These are phyloP conservation scores for Cucurbita argyrosperma DNA, from an alignment of 306 rosid genomes.

Conservation along the genomic window DNA sequence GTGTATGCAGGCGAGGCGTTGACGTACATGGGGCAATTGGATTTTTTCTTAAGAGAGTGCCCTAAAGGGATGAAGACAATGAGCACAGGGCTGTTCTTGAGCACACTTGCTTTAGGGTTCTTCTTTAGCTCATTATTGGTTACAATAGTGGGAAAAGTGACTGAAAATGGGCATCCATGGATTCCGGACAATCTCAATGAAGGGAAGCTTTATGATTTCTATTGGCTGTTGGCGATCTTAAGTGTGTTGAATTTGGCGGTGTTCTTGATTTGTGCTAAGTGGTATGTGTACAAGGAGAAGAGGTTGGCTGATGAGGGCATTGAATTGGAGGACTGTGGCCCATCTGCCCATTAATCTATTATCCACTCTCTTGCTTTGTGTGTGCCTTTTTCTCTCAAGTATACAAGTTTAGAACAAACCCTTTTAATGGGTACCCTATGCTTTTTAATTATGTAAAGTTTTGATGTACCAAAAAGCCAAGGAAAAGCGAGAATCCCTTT, in stretches of 20 bases:
- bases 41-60: conserved; percentile 68
- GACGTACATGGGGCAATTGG: conserved; percentile 67
- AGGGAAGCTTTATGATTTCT: conserved; percentile 75
- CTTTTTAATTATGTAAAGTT: conserved; percentile 2
- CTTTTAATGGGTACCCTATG: not conserved
- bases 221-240: conserved; percentile 63
- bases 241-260: conserved; percentile 47
- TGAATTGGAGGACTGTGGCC: conserved; percentile 37
- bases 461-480: not conserved
- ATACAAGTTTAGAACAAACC: not conserved
- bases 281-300: conserved; percentile 82
- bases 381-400: not conserved
- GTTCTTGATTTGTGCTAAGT: conserved; percentile 47
- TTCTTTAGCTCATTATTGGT: conserved; percentile 66
- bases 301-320: conserved; percentile 53
- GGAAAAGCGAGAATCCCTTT: not conserved
- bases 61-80: conserved; percentile 87
- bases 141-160: conserved; percentile 45
- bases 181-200: conserved; percentile 52
- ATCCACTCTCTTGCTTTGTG: not conserved
- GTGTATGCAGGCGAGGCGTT: conserved; percentile 50
- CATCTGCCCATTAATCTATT: conserved; percentile 8
- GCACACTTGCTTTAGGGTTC: conserved; percentile 66
- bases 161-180: conserved; percentile 48
- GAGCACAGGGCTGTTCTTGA: conserved; percentile 83